A percentile compares a stretch with the other conserved stretches of the same genome.
Evolutionary conservation across 768 basidiomycete species (phyloP).

Genomic region (Phaffia tasmanica): DNA sequence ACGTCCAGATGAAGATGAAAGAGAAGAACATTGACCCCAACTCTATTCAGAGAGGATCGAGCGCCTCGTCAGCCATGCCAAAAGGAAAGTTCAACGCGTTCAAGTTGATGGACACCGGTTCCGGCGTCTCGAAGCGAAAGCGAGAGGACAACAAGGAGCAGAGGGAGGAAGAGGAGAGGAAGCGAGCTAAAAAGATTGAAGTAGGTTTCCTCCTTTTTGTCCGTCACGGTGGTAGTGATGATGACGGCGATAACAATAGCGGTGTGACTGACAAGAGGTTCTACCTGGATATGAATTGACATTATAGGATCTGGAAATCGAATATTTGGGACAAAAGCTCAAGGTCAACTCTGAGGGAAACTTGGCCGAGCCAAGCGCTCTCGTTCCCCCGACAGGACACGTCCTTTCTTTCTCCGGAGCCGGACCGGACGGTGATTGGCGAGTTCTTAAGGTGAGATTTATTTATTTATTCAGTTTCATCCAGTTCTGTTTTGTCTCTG

Average conservation of each 20-base stretch:
- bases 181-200: conserved; percentile 29
- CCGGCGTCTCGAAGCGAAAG: conserved; percentile 29
- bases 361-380: conserved; percentile 30
- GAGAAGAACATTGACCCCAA: conserved; percentile 62
- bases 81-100: conserved; percentile 38
- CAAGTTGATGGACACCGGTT: conserved; percentile 36
- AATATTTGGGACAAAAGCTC: conserved; percentile 35
- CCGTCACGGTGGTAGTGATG: background rate
- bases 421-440: conserved; percentile 38
- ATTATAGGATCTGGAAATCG: conserved; percentile 27
- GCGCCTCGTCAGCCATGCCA: conserved; percentile 3
- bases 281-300: conserved; percentile 15
- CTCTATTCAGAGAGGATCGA: conserved; percentile 28
- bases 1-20: conserved; percentile 92
- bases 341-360: conserved; percentile 32
- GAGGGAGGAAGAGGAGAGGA: conserved; percentile 32
- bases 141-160: conserved; percentile 27
- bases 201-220: background rate
- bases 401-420: conserved; percentile 35
- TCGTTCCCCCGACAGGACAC: conserved; percentile 32
- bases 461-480: too few relatives aligned
- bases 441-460: conserved; percentile 37
- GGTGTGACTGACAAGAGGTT: too few relatives aligned
- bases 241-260: too few relatives aligned
- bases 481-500: too few relatives aligned